Evolutionary conservation across 2,329 filamentous ascomycete genomes (phyloP), one percentile per base, ranked within the genome.

Genomic region (Talaromyces sp.): DNA sequence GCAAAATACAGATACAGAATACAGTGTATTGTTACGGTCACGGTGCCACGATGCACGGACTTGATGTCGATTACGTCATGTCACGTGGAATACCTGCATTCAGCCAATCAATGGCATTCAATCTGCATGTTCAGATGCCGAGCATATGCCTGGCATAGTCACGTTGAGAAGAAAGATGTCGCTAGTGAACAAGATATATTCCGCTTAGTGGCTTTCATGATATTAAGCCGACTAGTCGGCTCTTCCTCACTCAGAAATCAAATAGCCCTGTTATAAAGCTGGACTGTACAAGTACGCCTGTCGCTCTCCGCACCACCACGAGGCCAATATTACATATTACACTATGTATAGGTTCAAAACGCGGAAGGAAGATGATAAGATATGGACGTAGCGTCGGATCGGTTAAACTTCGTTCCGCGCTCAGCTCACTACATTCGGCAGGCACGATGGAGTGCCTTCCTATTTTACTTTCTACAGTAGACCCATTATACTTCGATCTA

Each of bases 61-160:
- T 6, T 36, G 53, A 22, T 38, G 3, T 59, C 22, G 13, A 45
- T 29, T 13, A 59, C 34, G 38, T 59, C 22, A 59, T 45, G 15
- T 59, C 56, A 59, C 56, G 56, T 59, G 56, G 34, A 59, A 10
- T 11, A 15, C 27, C 36, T 45, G 36, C 31, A 45, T 59, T 8
- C 22, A 11, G 15, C 56, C 56, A 56, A 56, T 56, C 53, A 56
- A 22, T 5, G 29, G 31, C 11, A 8, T 25, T 25, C 22, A 8
- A 19, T 36, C 31, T 56, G 27, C 17, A 31, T 29, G 47, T 17
- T 51, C 47, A 49, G 10, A 49, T 15, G 45, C 25, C 22, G 22
- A 53, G 49, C 25, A 53, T 31, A 53, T 49, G 25, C 15, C 25
- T 34, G 34, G 34, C n/a, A 19, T 15, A 4, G 13, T 15, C 2